phyloP scores from a whole-genome alignment of 2,329 filamentous ascomycete species.

The Arachnopeziza araneosa region DNA sequence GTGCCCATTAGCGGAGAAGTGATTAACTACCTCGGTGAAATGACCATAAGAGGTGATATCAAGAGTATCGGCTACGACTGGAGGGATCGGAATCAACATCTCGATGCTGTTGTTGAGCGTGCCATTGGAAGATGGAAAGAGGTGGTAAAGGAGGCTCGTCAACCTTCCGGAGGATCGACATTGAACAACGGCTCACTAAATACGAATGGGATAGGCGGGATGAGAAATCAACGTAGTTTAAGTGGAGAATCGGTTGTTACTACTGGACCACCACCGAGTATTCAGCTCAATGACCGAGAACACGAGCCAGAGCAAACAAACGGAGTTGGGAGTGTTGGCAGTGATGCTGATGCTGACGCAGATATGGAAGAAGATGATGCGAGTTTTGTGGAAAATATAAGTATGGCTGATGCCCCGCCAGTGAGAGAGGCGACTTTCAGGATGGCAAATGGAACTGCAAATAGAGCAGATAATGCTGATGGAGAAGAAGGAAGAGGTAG shows the following conservation, averaged over 20 bases:
- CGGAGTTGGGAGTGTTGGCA: constrained; percentile 9
- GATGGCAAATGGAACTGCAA: constrained; percentile 17
- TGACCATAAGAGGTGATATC: constrained; percentile 17
- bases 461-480: constrained; percentile 2
- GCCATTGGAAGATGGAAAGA: constrained; percentile 58
- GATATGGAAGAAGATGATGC: constrained; percentile 49
- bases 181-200: background rate
- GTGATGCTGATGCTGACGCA: constrained; percentile 28
- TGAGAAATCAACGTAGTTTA: constrained; percentile 46
- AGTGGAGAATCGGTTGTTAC: constrained; percentile 17
- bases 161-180: constrained; percentile 6
- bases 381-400: constrained; percentile 39
- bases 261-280: background rate
- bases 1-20: constrained; percentile 46
- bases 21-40: constrained; percentile 42
- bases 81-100: constrained; percentile 47
- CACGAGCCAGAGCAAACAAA: background rate
- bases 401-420: constrained; percentile 32
- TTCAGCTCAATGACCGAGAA: background rate
- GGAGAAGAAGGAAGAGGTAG: constrained; percentile 10
- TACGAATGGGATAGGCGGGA: constrained; percentile 30
- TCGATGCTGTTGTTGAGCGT: constrained; percentile 46
- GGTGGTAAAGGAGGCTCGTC: constrained; percentile 48
- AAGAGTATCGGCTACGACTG: constrained; percentile 40
- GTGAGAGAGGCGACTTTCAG: constrained; percentile 15